Percentiles rank a stretch among this genome's conserved stretches.
phyloP scores from a whole-genome alignment of 2,329 filamentous ascomycete genomes.

The Aureobasidium pullulans region DNA sequence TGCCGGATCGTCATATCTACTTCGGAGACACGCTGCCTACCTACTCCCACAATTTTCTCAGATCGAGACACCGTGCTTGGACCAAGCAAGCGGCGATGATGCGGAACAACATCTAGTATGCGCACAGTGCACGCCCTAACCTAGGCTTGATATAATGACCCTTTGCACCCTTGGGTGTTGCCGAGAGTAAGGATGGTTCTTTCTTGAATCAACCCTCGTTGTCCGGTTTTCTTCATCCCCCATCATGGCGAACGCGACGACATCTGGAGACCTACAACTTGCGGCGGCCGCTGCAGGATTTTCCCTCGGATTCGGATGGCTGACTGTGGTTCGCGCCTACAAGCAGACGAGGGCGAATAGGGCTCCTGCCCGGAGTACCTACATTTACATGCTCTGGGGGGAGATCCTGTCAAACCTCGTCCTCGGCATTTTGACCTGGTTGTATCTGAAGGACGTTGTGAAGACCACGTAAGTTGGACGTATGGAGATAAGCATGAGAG shows the following conservation, averaged over 20 bases:
- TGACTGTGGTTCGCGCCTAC: slow-evolving; percentile 32
- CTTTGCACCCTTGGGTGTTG: not conserved
- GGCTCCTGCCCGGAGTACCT: not conserved
- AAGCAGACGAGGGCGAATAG: slow-evolving; percentile 25
- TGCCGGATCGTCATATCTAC: too few species aligned
- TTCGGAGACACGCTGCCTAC: not conserved
- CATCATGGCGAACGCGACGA: not conserved
- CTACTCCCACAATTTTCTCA: not conserved
- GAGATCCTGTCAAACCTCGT: slow-evolving; percentile 33
- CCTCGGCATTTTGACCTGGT: slow-evolving; percentile 35
- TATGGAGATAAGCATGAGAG: not conserved
- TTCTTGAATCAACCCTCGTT: not conserved
- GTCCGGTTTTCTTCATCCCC: not conserved
- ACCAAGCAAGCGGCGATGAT: slow-evolving; percentile 3
- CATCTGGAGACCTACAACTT: slow-evolving; percentile 14
- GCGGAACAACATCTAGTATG: not conserved
- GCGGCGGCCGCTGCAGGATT: slow-evolving; percentile 25
- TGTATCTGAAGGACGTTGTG: slow-evolving; percentile 23
- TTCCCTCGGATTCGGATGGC: slow-evolving; percentile 36
- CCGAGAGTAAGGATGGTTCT: not conserved
- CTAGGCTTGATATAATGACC: not conserved
- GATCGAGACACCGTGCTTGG: slow-evolving; percentile 1
- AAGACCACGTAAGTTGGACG: slow-evolving; percentile 2
- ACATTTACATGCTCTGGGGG: slow-evolving; percentile 42
- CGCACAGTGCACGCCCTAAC: slow-evolving; percentile 3